These are phyloP conservation scores for Phaeosphaeria sp. DNA, from an alignment of 2,329 filamentous ascomycete genomes.

Conservation along the genomic window DNA sequence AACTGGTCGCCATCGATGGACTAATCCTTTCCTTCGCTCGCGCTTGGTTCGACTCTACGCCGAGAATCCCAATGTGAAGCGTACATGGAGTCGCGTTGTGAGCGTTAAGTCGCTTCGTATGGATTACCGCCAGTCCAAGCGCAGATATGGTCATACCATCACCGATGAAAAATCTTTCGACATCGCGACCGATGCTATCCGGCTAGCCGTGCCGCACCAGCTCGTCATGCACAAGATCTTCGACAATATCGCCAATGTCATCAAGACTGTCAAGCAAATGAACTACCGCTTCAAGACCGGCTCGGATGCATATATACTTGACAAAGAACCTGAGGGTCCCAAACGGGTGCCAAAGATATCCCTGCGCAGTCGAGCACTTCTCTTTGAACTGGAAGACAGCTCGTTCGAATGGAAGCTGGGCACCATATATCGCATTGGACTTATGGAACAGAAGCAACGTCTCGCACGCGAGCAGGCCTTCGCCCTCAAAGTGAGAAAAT, in stretches of 20 bases:
- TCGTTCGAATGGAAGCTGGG: constrained; percentile 97
- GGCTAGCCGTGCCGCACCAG: constrained; percentile 88
- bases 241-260: constrained; percentile 89
- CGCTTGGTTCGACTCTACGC: constrained; percentile 86
- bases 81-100: constrained; percentile 84
- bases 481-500: constrained; percentile 82
- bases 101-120: constrained; percentile 82
- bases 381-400: constrained; percentile 95
- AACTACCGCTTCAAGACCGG: constrained; percentile 90
- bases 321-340: constrained; percentile 83
- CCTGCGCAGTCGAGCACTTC: constrained; percentile 77
- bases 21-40: constrained; percentile 78
- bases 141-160: constrained; percentile 68
- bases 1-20: constrained; percentile 85
- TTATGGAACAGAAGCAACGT: constrained; percentile 88
- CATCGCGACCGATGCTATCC: constrained; percentile 81
- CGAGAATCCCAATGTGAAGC: constrained; percentile 80
- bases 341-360: constrained; percentile 88
- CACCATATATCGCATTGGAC: constrained; percentile 88
- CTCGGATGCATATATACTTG: constrained; percentile 85
- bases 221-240: constrained; percentile 87
- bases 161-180: constrained; percentile 84
- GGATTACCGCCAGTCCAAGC: constrained; percentile 79
- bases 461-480: constrained; percentile 91
- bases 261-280: constrained; percentile 89